Percentiles rank a stretch among this genome's conserved stretches.
Evolutionary conservation across 305 asterid species (phyloP).

Genomic region (Fraxinus sp.): DNA sequence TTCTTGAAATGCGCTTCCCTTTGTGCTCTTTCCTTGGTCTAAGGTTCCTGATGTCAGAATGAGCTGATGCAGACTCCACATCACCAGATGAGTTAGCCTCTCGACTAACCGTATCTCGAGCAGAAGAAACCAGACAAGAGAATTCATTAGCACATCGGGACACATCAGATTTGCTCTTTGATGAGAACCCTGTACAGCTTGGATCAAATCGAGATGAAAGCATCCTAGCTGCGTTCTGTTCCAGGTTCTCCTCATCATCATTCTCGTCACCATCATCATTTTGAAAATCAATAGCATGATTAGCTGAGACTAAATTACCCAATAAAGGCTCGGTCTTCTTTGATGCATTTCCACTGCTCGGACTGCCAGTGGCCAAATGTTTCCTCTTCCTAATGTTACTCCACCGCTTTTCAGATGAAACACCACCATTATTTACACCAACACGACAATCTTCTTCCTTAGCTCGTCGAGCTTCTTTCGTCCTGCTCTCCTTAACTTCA

Average conservation of each 20-base stretch:
- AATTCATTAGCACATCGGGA: constrained; percentile 48
- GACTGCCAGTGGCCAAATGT: constrained; percentile 36
- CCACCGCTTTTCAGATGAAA: constrained; percentile 41
- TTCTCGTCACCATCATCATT: constrained; percentile 83
- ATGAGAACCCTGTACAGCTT: constrained; percentile 77
- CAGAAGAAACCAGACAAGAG: constrained; percentile 51
- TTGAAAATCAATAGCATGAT: constrained; percentile 41
- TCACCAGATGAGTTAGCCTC: constrained; percentile 48
- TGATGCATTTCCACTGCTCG: constrained; percentile 33
- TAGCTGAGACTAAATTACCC: constrained; percentile 44
- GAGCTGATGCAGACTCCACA: constrained; percentile 47
- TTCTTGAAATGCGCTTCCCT: constrained; percentile 58
- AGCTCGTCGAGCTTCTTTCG: constrained; percentile 37
- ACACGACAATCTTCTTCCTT: constrained; percentile 35
- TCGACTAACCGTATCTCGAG: constrained; percentile 40
- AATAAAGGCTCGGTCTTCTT: constrained; percentile 56
- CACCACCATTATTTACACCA: constrained; percentile 41
- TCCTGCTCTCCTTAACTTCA: constrained; percentile 36
- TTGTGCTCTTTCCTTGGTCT: constrained; percentile 73
- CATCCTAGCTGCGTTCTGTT: constrained; percentile 99
- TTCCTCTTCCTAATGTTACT: constrained; percentile 53
- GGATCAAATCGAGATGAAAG: constrained; percentile 98
- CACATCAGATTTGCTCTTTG: constrained; percentile 49
- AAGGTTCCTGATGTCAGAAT: constrained; percentile 60
- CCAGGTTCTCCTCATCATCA: constrained; percentile 98